Conservation (phyloP, 768 basidiomycete genomes). For the Lactifluus subvellereus region DNA sequence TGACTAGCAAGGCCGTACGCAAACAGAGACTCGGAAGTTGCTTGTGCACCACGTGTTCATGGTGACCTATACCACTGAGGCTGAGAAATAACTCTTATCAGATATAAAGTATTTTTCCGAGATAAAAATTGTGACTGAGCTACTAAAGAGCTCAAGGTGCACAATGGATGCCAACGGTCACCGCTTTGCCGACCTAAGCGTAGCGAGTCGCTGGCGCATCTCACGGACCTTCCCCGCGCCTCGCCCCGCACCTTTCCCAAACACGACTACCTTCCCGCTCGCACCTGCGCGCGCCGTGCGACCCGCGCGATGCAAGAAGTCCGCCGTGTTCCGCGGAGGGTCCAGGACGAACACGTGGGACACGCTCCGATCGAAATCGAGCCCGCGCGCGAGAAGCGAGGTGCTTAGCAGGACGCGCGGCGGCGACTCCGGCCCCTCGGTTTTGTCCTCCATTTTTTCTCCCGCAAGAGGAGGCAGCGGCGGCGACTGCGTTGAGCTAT, state of each 20-base stretch:
- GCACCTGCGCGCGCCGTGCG: conserved; percentile 71
- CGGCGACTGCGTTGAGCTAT: conserved; percentile 27
- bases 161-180: too few relatives aligned
- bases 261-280: conserved; percentile 66
- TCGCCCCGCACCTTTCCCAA: conserved; percentile 63
- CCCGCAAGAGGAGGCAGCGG: conserved; percentile 6
- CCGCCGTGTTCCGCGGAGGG: conserved; percentile 82
- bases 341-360: conserved; percentile 84
- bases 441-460: neutral
- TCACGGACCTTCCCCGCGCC: conserved; percentile 39
- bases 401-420: conserved; percentile 82
- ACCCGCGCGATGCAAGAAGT: conserved; percentile 90
- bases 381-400: conserved; percentile 82
- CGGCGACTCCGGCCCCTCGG: conserved; percentile 20
- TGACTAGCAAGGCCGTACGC: too few relatives aligned
- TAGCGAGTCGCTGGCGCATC: conserved; percentile 11
- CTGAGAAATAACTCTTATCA: too few relatives aligned
- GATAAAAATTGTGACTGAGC: too few relatives aligned
- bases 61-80: too few relatives aligned
- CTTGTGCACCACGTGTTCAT: too few relatives aligned
- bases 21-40: too few relatives aligned
- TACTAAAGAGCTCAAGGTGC: neutral
- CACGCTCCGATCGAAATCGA: conserved; percentile 80
- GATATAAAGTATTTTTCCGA: too few relatives aligned
- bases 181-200: neutral